phyloP scores from a whole-genome alignment of 306 rosid genomes.

The Sphenostylis stenocarpa region DNA sequence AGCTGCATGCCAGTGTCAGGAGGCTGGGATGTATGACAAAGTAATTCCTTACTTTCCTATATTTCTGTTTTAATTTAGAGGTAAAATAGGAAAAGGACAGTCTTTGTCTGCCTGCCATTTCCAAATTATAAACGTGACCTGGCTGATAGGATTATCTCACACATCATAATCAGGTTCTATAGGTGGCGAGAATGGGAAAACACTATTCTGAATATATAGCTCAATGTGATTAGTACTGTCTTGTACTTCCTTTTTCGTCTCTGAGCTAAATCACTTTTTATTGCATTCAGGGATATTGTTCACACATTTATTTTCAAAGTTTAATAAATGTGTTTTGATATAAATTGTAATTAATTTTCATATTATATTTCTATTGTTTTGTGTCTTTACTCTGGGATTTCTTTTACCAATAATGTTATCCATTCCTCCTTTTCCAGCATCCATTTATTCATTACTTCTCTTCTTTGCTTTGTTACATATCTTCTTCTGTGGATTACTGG shows the following conservation, averaged over 20 bases:
- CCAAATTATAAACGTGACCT: slow-evolving; percentile 11
- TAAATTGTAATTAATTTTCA: neutral
- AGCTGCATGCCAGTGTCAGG: slow-evolving; percentile 92
- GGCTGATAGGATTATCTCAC: slow-evolving; percentile 6
- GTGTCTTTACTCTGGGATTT: slow-evolving; percentile 4
- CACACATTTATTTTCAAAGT: neutral
- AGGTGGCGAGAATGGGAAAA: slow-evolving; percentile 24
- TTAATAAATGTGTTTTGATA: neutral
- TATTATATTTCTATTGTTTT: neutral
- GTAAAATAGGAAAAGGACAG: neutral
- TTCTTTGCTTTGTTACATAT: neutral
- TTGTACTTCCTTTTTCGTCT: slow-evolving; percentile 7
- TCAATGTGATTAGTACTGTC: slow-evolving; percentile 1
- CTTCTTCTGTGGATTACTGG: neutral
- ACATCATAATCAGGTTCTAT: slow-evolving; percentile 7
- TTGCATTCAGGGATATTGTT: slow-evolving; percentile 8
- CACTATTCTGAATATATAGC: neutral
- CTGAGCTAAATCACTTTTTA: slow-evolving; percentile 2
- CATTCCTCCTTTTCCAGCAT: neutral
- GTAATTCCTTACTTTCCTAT: slow-evolving; percentile 46
- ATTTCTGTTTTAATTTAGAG: neutral
- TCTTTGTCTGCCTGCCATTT: neutral
- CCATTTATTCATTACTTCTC: neutral
- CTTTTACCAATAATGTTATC: slow-evolving; percentile 9
- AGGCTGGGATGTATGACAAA: slow-evolving; percentile 89